A percentile compares a stretch with the other conserved stretches of the same genome.
These are phyloP conservation scores for Senna siamea DNA, from an alignment of 306 rosid species.

Conservation along the genomic window DNA sequence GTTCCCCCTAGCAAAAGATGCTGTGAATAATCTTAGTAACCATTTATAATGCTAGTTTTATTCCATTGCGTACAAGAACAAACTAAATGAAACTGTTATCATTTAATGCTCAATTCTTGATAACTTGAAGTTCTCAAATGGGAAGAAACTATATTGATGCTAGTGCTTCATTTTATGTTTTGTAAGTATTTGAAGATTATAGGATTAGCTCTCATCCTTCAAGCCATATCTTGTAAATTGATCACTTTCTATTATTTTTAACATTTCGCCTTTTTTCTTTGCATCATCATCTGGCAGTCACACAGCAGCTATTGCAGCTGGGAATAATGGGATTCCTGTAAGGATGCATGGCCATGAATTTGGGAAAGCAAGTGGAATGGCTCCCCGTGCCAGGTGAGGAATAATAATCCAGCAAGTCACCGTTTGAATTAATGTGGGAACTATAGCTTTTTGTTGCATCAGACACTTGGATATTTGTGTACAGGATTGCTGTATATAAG, in stretches of 20 bases:
- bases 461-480: slow-evolving; percentile 38
- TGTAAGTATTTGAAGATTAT: slow-evolving; percentile 6
- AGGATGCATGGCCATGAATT: slow-evolving; percentile 94
- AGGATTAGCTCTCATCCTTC: background rate
- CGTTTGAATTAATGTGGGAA: slow-evolving; percentile 36
- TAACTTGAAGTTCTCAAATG: background rate
- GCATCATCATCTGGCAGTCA: slow-evolving; percentile 66
- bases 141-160: background rate
- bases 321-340: slow-evolving; percentile 96
- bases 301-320: slow-evolving; percentile 99
- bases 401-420: slow-evolving; percentile 24
- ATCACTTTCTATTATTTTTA: slow-evolving; percentile 10
- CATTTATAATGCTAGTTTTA: background rate
- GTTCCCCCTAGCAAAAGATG: background rate
- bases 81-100: background rate
- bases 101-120: background rate
- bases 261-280: slow-evolving; percentile 24
- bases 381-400: slow-evolving; percentile 98
- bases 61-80: background rate
- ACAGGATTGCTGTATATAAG: slow-evolving; percentile 98
- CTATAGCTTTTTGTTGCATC: slow-evolving; percentile 10
- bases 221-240: slow-evolving; percentile 37
- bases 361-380: slow-evolving; percentile 99
- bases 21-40: background rate
- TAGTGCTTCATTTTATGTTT: slow-evolving; percentile 5